phyloP scores from a whole-genome alignment of 148 eudicot species.

The Vaccinium myrtillus region DNA sequence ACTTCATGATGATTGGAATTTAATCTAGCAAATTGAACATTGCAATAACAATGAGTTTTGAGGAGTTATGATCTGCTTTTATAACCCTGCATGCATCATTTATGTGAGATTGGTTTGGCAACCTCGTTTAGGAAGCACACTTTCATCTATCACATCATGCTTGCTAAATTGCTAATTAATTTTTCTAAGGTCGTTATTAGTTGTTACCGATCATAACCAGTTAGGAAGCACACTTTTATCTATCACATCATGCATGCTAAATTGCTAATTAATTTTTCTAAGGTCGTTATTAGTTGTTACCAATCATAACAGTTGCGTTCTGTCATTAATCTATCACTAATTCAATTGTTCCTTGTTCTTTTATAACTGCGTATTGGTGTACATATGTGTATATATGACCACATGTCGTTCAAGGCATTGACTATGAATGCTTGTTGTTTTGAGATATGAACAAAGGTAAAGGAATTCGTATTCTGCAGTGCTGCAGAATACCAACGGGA shows the following conservation, averaged over 20 bases:
- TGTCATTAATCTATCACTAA: not conserved
- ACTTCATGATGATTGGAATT: not conserved
- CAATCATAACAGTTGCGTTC: not conserved
- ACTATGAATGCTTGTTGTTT: not conserved
- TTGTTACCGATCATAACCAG: not conserved
- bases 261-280: not conserved
- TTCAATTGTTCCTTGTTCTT: not conserved
- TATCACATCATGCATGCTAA: not conserved
- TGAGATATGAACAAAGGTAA: not conserved
- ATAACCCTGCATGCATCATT: not conserved
- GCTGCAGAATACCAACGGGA: not conserved
- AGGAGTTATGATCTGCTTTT: not conserved
- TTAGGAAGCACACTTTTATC: not conserved
- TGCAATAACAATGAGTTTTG: not conserved
- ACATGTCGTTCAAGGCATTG: not conserved
- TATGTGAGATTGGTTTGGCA: not conserved
- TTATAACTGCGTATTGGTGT: not conserved
- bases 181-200: not conserved
- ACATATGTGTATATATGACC: not conserved
- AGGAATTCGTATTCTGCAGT: not conserved
- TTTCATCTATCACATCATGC: not conserved
- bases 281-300: not conserved
- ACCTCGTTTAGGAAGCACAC: not conserved
- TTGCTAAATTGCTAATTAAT: not conserved
- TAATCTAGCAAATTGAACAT: not conserved